Conservation (phyloP, 805 yeast genomes). For the Clavispora santaluciae region DNA sequence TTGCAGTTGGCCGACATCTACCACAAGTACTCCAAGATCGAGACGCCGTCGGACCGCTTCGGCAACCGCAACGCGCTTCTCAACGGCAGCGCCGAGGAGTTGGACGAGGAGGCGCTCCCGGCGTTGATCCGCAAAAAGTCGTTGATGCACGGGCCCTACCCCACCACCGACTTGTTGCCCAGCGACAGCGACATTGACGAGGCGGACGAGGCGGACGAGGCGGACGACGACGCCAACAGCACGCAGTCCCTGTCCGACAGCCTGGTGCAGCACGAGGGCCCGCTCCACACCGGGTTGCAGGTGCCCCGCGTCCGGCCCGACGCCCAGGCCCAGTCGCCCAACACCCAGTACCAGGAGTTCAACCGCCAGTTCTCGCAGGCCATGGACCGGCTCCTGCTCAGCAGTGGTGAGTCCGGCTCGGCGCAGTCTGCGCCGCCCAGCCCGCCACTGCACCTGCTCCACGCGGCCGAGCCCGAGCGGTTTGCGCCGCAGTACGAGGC, state of each 20-base stretch:
- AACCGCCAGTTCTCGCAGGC: conserved; percentile 32
- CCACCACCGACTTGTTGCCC: conserved; percentile 32
- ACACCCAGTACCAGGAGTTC: conserved; percentile 40
- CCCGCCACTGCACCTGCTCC: neutral
- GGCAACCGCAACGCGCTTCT: conserved; percentile 31
- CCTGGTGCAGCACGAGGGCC: neutral
- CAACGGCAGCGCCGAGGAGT: conserved; percentile 32
- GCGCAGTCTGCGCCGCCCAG: conserved; percentile 1
- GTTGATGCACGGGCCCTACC: conserved; percentile 28
- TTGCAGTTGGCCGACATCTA: conserved; percentile 41
- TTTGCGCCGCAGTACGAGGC: conserved; percentile 1
- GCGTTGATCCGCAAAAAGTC: conserved; percentile 24
- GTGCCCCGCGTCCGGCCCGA: conserved; percentile 31
- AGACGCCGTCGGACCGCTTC: conserved; percentile 38
- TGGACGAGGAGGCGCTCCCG: conserved; percentile 33
- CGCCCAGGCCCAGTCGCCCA: conserved; percentile 39
- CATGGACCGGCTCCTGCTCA: conserved; percentile 11
- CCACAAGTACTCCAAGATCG: conserved; percentile 36
- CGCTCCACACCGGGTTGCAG: conserved; percentile 12
- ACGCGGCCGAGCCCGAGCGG: neutral
- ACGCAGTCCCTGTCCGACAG: too few species aligned
- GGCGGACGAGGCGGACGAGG: conserved; percentile 18
- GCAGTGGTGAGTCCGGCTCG: too few species aligned
- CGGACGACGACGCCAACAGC: conserved; percentile 18
- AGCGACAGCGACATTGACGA: conserved; percentile 28